These are phyloP conservation scores for Fusarium citri DNA, from an alignment of 2,329 filamentous ascomycete species.

Conservation along the genomic window DNA sequence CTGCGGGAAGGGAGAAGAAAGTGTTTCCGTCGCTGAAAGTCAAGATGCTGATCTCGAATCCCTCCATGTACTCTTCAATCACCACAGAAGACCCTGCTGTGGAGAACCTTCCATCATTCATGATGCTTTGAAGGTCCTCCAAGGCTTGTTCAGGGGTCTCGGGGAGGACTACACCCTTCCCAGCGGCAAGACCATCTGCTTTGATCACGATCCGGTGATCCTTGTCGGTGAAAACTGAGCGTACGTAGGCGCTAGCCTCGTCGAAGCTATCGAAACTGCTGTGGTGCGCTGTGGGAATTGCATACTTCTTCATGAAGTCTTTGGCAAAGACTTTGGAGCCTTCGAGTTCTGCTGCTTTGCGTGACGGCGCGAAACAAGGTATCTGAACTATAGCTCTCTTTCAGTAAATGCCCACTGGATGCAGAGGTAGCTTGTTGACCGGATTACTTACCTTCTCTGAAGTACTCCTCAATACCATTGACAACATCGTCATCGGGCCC, in stretches of 20 bases:
- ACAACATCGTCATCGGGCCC: constrained; percentile 81
- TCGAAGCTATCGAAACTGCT: constrained; percentile 74
- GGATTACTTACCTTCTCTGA: constrained; percentile 50
- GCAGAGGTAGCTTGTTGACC: fast-evolving
- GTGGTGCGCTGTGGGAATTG: constrained; percentile 79
- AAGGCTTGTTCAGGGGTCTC: constrained; percentile 68
- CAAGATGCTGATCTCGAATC: constrained; percentile 76
- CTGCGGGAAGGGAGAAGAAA: constrained; percentile 73
- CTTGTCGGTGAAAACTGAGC: constrained; percentile 54
- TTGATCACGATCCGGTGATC: constrained; percentile 77
- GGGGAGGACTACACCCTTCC: constrained; percentile 68
- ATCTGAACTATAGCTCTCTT: constrained; percentile 61
- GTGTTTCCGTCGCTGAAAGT: constrained; percentile 75
- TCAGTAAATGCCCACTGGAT: background rate
- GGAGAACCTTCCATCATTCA: constrained; percentile 74
- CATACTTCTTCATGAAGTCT: constrained; percentile 79
- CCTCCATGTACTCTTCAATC: constrained; percentile 77
- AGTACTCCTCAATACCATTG: constrained; percentile 78
- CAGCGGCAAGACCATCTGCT: constrained; percentile 78
- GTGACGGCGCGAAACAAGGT: constrained; percentile 75
- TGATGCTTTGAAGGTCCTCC: constrained; percentile 73
- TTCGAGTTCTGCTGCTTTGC: constrained; percentile 77
- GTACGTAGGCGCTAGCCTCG: constrained; percentile 70
- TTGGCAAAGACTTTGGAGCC: constrained; percentile 84
- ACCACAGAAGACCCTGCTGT: constrained; percentile 75